Conservation (phyloP, 345 rosid species). For the Firmiana major region DNA sequence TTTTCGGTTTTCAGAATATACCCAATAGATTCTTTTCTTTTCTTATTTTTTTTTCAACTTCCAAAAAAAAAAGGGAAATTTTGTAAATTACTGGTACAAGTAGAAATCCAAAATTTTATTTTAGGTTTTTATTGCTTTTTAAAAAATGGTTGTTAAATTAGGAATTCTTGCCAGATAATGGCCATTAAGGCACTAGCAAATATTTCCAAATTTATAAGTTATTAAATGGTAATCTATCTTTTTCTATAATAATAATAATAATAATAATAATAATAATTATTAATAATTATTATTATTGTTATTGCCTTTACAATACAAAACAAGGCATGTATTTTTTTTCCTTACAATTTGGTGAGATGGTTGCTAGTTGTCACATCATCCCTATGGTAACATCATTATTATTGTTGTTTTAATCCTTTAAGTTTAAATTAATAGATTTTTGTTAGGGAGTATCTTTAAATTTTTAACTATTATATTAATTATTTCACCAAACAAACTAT, state of each 20-base stretch:
- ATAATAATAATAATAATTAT: too few relatives aligned
- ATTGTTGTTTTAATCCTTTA: too few relatives aligned
- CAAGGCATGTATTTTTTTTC: background rate
- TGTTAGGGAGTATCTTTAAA: too few relatives aligned
- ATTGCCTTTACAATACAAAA: background rate
- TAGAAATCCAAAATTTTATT: too few relatives aligned
- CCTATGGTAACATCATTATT: background rate
- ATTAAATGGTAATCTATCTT: background rate
- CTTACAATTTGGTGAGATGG: background rate
- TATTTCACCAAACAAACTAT: too few relatives aligned
- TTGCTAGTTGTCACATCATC: background rate
- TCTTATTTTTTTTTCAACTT: too few relatives aligned
- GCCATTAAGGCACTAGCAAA: background rate
- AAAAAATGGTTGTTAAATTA: background rate
- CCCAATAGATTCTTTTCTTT: background rate
- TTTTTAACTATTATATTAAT: too few relatives aligned
- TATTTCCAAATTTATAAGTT: background rate
- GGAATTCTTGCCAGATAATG: background rate
- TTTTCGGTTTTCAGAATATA: background rate
- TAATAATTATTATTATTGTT: too few relatives aligned
- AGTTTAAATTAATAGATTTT: too few relatives aligned
- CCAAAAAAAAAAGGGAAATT: too few relatives aligned
- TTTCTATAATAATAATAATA: too few relatives aligned
- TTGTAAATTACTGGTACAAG: background rate
- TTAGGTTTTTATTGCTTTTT: background rate